Conservation (phyloP, 2,329 filamentous ascomycete genomes). For the Fusarium transvaalense region DNA sequence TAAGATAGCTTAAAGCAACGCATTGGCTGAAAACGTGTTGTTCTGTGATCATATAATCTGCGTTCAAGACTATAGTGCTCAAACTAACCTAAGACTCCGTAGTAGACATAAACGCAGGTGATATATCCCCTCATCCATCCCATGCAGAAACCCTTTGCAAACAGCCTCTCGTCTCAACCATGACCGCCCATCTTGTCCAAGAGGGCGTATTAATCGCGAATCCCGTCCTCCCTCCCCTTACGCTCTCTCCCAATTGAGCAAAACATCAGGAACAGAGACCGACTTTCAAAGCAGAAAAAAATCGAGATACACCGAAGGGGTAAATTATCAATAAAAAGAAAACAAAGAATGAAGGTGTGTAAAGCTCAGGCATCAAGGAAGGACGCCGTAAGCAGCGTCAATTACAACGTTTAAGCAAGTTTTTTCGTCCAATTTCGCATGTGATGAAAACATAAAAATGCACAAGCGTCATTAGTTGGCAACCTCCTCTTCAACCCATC, state of each 20-base stretch:
- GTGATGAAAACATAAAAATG: constrained; percentile 45
- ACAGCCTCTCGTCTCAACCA: constrained; percentile 40
- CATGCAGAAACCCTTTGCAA: constrained; percentile 28
- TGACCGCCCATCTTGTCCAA: constrained; percentile 32
- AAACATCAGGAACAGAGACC: constrained; percentile 37
- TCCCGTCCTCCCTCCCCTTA: constrained; percentile 21
- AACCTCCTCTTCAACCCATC: constrained; percentile 76
- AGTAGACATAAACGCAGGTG: constrained; percentile 48
- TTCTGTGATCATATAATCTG: constrained; percentile 45
- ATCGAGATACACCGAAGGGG: constrained; percentile 50
- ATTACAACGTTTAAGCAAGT: constrained; percentile 61
- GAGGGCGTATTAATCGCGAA: constrained; percentile 42
- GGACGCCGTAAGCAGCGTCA: constrained; percentile 47
- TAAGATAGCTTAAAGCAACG: neutral
- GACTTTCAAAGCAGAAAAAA: constrained; percentile 41
- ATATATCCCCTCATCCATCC: constrained; percentile 43
- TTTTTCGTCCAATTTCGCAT: constrained; percentile 49
- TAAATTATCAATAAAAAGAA: constrained; percentile 52
- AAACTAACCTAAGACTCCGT: constrained; percentile 46
- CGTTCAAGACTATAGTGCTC: constrained; percentile 46
- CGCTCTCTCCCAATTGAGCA: constrained; percentile 31
- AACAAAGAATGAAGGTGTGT: constrained; percentile 49
- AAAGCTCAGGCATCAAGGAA: constrained; percentile 46
- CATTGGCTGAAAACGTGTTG: neutral
- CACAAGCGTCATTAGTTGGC: constrained; percentile 61